Base-by-base conservation (phyloP, 139 green algal genomes). In the Tetraselmis chui region DNA sequence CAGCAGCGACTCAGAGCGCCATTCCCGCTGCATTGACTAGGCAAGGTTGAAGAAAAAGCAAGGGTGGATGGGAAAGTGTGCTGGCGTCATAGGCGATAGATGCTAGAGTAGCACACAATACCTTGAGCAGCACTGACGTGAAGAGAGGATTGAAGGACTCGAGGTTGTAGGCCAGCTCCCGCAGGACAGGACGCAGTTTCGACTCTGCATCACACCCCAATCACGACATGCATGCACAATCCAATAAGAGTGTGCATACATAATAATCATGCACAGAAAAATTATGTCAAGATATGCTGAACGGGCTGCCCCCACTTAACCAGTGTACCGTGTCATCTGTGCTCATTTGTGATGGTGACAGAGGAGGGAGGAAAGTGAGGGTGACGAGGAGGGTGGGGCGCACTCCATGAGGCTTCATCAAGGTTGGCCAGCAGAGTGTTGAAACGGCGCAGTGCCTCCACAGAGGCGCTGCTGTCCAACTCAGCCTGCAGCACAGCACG, bases 91-190 rank as follows among this genome's bases (percentile, higher is more conserved):
- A n/a, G n/a, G n/a, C n/a, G n/a, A n/a, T n/a, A n/a, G n/a, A n/a
- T n/a, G n/a, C n/a, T n/a, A n/a, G n/a, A n/a, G n/a, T n/a, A n/a
- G n/a, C n/a, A n/a, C n/a, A n/a, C 75, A 26, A 78, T 58, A 95
- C 93, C 88, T 90, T 89, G 29, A 98, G 92, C 80, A 98, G 83
- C 74, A 93, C 92, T n/a, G 90, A 90, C 24, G 94, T 94, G 86
- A 98, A 98, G 81, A 93, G 93, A 28, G 94, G 94, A 88, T 98
- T 98, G 93, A 98, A 98, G 0, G 93, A 96, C 91, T 98, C 94
- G 81, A 98, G 88, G 87, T 98, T 98, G 89, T 93, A 96, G 23
- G 91, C 94, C 76, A 97, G 92, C 91, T 97, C 94, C 32, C 89
- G 87, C 87, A 97, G 96, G n/a, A 97, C 94, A 1, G 93, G 92